Percentiles rank a stretch among this genome's conserved stretches.
These are phyloP conservation scores for Cinchona pubescens DNA, from an alignment of 257 asterid genomes.

Conservation along the genomic window DNA sequence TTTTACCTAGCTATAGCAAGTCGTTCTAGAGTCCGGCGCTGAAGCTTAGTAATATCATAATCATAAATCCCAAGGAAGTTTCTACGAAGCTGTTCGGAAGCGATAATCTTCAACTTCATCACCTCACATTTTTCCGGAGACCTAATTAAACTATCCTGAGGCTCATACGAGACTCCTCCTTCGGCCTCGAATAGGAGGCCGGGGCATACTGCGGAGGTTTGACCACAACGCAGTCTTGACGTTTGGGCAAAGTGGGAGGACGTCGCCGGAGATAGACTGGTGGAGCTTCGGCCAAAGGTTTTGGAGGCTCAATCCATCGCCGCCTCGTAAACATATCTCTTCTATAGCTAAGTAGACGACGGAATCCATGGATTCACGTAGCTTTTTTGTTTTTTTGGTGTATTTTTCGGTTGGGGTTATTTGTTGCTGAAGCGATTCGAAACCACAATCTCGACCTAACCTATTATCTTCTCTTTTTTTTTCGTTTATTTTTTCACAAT, in stretches of 20 bases:
- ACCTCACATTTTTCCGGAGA: slow-evolving; percentile 52
- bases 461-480: too few relatives aligned
- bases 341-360: slow-evolving; percentile 64
- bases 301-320: slow-evolving; percentile 53
- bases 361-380: slow-evolving; percentile 57
- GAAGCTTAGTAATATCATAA: slow-evolving; percentile 37
- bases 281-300: slow-evolving; percentile 63
- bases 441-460: too few relatives aligned
- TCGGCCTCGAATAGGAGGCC: slow-evolving; percentile 49
- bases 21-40: slow-evolving; percentile 62
- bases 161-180: slow-evolving; percentile 24
- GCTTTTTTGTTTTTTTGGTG: too few relatives aligned
- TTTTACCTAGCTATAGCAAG: slow-evolving; percentile 89
- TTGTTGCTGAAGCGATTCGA: too few relatives aligned
- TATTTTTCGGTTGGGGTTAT: too few relatives aligned
- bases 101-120: slow-evolving; percentile 54
- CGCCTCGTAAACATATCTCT: slow-evolving; percentile 69
- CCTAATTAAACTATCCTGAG: slow-evolving; percentile 31
- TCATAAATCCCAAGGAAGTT: slow-evolving; percentile 74
- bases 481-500: too few relatives aligned
- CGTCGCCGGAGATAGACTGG: slow-evolving; percentile 37
- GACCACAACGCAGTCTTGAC: slow-evolving; percentile 74
- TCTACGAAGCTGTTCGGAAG: slow-evolving; percentile 63
- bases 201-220: slow-evolving; percentile 60
- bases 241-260: slow-evolving; percentile 52